phyloP scores from a whole-genome alignment of 352 stramenopile species.

The Globisporangium canariense region DNA sequence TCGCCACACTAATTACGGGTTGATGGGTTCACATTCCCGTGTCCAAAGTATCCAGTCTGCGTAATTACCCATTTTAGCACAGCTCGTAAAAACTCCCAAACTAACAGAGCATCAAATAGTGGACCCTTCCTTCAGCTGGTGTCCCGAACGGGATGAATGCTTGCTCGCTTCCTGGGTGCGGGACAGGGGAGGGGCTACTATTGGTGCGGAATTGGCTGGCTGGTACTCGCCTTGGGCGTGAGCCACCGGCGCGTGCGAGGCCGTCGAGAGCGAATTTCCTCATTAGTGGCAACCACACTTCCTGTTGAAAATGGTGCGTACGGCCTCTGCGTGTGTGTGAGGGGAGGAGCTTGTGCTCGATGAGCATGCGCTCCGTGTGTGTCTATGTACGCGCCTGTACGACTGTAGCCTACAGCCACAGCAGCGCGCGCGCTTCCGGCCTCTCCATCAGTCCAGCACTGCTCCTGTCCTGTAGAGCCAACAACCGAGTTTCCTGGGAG shows the following conservation, averaged over 20 bases:
- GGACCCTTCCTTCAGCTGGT: neutral
- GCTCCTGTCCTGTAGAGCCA: neutral
- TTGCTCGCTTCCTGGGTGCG: neutral
- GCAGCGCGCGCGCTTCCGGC: neutral
- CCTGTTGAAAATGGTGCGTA: constrained; percentile 26
- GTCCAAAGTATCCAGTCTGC: neutral
- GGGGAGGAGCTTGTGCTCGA: neutral
- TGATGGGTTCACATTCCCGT: constrained; percentile 9
- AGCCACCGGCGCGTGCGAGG: constrained; percentile 9
- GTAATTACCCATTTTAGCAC: constrained; percentile 10
- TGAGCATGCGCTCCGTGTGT: neutral
- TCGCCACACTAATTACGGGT: neutral
- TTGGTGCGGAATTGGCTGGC: constrained; percentile 19
- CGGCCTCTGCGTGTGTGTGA: neutral
- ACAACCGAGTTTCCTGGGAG: neutral
- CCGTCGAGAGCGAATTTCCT: constrained; percentile 17
- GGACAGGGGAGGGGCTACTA: constrained; percentile 3
- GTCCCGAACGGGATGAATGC: neutral
- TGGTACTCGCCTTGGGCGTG: constrained; percentile 7
- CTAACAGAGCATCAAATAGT: neutral
- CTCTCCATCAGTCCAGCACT: neutral
- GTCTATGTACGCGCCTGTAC: neutral
- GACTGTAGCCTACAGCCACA: neutral
- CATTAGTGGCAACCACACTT: constrained; percentile 26
- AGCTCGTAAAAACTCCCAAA: neutral